Conservation (phyloP, 768 basidiomycete genomes). For the Phanerochaete carnosa region DNA sequence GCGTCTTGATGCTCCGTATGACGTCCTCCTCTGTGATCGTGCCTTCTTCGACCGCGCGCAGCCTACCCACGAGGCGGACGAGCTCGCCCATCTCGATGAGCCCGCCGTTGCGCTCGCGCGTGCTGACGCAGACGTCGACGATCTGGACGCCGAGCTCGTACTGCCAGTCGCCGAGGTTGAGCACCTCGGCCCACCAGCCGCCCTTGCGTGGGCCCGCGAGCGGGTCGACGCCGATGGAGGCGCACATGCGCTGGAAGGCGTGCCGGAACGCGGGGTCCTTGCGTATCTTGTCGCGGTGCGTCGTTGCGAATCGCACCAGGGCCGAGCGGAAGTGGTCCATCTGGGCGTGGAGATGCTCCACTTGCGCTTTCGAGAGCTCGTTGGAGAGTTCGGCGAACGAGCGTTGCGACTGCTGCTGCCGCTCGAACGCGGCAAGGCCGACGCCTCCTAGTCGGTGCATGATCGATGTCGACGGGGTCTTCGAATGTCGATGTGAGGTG, state of each 20-base stretch:
- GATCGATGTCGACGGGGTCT: not conserved
- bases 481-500: too few species aligned
- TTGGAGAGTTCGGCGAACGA: slow-evolving; percentile 82
- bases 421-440: slow-evolving; percentile 85
- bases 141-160: slow-evolving; percentile 95
- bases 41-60: slow-evolving; percentile 68
- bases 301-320: slow-evolving; percentile 73
- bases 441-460: slow-evolving; percentile 81
- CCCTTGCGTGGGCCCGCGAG: slow-evolving; percentile 82
- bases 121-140: slow-evolving; percentile 87
- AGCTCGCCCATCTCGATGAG: slow-evolving; percentile 88
- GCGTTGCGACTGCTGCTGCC: slow-evolving; percentile 77
- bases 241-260: slow-evolving; percentile 95
- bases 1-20: slow-evolving; percentile 75
- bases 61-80: slow-evolving; percentile 68
- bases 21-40: slow-evolving; percentile 85
- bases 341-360: slow-evolving; percentile 77
- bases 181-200: slow-evolving; percentile 89
- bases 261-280: slow-evolving; percentile 84
- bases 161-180: slow-evolving; percentile 91
- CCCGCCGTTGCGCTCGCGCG: slow-evolving; percentile 87
- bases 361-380: slow-evolving; percentile 71
- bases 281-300: slow-evolving; percentile 82
- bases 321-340: slow-evolving; percentile 81
- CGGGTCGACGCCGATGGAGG: slow-evolving; percentile 92